phyloP scores from a whole-genome alignment of 345 rosid genomes.

The Eutrema yunnanense region DNA sequence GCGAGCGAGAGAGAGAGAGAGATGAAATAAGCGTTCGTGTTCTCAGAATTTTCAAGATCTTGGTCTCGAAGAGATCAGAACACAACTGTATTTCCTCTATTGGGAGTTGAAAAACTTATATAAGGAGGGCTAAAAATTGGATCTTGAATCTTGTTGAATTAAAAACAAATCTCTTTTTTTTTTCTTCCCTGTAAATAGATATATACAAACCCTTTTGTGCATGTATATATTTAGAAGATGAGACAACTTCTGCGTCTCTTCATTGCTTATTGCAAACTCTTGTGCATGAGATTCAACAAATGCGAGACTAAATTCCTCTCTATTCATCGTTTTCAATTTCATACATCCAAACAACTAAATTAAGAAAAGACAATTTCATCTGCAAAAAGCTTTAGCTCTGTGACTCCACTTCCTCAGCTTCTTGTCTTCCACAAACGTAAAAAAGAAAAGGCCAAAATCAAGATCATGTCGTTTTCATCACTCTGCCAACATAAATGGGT shows the following conservation, averaged over 20 bases:
- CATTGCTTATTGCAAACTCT: slow-evolving; percentile 27
- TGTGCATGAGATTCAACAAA: slow-evolving; percentile 8
- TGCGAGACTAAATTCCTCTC: slow-evolving; percentile 17
- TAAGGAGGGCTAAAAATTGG: background rate
- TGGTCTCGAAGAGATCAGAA: background rate
- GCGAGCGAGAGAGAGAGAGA: background rate
- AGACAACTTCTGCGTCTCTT: slow-evolving; percentile 3
- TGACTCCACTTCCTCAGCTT: slow-evolving; percentile 4
- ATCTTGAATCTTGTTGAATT: slow-evolving; percentile 11
- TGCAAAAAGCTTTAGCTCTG: slow-evolving; percentile 17
- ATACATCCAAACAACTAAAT: slow-evolving; percentile 22
- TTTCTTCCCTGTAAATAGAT: background rate
- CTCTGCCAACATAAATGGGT: slow-evolving; percentile 82
- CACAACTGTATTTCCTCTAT: background rate
- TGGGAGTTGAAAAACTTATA: slow-evolving; percentile 2
- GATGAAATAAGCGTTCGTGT: slow-evolving; percentile 17
- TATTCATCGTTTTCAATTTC: slow-evolving; percentile 18
- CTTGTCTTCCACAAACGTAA: slow-evolving; percentile 7
- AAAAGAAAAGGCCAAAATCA: background rate
- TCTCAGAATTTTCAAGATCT: slow-evolving; percentile 13
- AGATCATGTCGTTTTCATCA: slow-evolving; percentile 24
- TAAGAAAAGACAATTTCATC: slow-evolving; percentile 15
- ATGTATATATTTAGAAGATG: background rate
- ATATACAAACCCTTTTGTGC: background rate
- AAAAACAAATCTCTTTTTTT: background rate